These are phyloP conservation scores for Stropharia rugosoannulata DNA, from an alignment of 768 basidiomycete genomes.

Conservation along the genomic window DNA sequence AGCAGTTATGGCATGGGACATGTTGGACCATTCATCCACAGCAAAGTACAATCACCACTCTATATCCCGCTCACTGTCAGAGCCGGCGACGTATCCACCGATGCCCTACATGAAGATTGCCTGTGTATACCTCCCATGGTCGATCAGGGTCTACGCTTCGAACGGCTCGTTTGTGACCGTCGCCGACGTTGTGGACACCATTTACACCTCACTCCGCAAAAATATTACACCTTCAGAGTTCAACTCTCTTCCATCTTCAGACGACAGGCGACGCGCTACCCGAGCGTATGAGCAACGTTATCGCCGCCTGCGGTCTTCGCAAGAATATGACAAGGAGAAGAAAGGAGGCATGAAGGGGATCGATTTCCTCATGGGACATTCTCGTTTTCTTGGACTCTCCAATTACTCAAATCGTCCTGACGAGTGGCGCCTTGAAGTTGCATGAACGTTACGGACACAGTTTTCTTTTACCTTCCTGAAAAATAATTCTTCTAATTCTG, in stretches of 20 bases:
- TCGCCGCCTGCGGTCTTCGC: conserved; percentile 29
- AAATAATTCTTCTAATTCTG: too few species aligned
- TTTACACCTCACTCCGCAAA: conserved; percentile 43
- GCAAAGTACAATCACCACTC: conserved; percentile 13
- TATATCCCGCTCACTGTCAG: conserved; percentile 17
- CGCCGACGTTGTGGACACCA: conserved; percentile 43
- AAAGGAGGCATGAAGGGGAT: conserved; percentile 52
- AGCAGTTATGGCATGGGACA: neutral
- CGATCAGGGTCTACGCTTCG: conserved; percentile 27
- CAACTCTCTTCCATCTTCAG: conserved; percentile 29
- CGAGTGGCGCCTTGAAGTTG: neutral
- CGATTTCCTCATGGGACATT: conserved; percentile 51
- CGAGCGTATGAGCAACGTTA: conserved; percentile 50
- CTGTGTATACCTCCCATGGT: conserved; percentile 27
- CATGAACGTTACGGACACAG: neutral
- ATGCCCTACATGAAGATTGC: conserved; percentile 26
- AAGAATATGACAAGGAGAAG: conserved; percentile 45
- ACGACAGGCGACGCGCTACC: conserved; percentile 35
- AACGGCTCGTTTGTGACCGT: conserved; percentile 28
- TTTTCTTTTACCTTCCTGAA: too few species aligned
- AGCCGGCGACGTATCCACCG: conserved; percentile 33
- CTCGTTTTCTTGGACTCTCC: conserved; percentile 44
- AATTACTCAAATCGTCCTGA: neutral
- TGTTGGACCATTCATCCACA: neutral
- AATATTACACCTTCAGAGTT: conserved; percentile 44